Base-by-base conservation (phyloP, 257 asterid species). In the Rubia yunnanensis region DNA sequence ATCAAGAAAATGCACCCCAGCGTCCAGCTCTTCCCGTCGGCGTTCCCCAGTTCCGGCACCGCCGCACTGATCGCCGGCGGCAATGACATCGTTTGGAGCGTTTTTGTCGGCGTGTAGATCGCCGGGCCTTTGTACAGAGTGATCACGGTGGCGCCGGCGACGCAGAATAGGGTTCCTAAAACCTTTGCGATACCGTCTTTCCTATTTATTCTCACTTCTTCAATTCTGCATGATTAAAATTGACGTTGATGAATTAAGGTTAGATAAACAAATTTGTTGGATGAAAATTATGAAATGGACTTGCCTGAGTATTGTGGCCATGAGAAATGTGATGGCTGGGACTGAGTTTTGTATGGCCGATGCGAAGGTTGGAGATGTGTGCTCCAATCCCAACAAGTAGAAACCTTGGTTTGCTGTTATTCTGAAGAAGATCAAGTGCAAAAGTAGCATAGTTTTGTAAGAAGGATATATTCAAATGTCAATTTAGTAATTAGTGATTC, bases 391-490 rank as follows among this genome's bases (percentile, higher is more conserved):
- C 87, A 92, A 68, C 82, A 92, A 78, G 82, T 92, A 92, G 69
- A 92, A 92, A 56, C 94, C 96, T 73, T 92, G 99, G 50, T 92
- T 92, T 72, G 99, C 99, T 10, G 99, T 92, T 26, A 92, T 92
- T 64, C 98, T 92, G 82, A n/a, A n/a, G n/a, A n/a, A 60, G 18
- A 41, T 23, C 0, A 67, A 63, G 38, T 6, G 62, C 39, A 11
- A 10, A 39, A 3, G 10, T 39, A 4, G 4, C 36, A 1, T 3
- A 32, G 36, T 32, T 32, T 32, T 5, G n/a, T n/a, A n/a, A n/a
- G 4, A 32, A 32, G 48, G 14, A 3, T 10, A 10, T 44, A 44
- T 5, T 44, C 52, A 44, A 44, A 44, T 14, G 17, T 3, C 22
- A 15, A 44, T 36, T 36, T 36, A 32, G 6, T 32, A 36, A 36